Conservation (phyloP, 2,329 filamentous ascomycete species). For the Xylaria sp. region DNA sequence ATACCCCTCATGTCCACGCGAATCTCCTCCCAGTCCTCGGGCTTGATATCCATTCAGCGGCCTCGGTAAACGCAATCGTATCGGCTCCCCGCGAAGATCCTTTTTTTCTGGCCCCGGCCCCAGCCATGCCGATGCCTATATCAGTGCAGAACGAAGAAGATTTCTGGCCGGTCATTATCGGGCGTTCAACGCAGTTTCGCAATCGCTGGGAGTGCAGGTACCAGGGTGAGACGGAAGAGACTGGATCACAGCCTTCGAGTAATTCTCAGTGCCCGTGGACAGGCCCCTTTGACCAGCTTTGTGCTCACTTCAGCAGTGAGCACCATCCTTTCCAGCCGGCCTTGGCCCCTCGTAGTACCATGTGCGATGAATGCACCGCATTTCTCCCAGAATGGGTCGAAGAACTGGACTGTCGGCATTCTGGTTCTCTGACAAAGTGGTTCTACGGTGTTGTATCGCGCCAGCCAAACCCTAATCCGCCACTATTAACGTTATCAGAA, state of each 20-base stretch:
- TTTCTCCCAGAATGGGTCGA: slow-evolving; percentile 25
- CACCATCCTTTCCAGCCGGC: slow-evolving; percentile 44
- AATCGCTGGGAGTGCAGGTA: slow-evolving; percentile 48
- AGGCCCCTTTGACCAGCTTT: slow-evolving; percentile 43
- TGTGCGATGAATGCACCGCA: slow-evolving; percentile 41
- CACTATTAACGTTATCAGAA: slow-evolving; percentile 41
- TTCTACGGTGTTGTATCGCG: slow-evolving; percentile 41
- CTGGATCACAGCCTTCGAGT: slow-evolving; percentile 34
- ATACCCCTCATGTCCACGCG: slow-evolving; percentile 28
- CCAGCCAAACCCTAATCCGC: slow-evolving; percentile 34
- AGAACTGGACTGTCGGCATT: slow-evolving; percentile 33
- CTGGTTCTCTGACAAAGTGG: slow-evolving; percentile 40
- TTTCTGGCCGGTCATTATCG: slow-evolving; percentile 42
- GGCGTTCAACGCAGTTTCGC: slow-evolving; percentile 36
- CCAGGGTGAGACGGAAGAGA: slow-evolving; percentile 30
- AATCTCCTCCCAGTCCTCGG: slow-evolving; percentile 38
- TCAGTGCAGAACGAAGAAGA: slow-evolving; percentile 2
- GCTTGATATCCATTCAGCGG: slow-evolving; percentile 40
- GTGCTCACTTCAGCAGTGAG: slow-evolving; percentile 40
- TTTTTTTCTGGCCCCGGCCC: slow-evolving; percentile 31
- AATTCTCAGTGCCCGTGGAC: slow-evolving; percentile 44
- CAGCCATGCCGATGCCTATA: slow-evolving; percentile 19
- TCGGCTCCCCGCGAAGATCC: slow-evolving; percentile 38
- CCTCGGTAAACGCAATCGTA: slow-evolving; percentile 39
- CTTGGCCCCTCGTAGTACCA: slow-evolving; percentile 35